Conservation (phyloP, 768 basidiomycete genomes). For the Chalciporus pseudorubinellus region DNA sequence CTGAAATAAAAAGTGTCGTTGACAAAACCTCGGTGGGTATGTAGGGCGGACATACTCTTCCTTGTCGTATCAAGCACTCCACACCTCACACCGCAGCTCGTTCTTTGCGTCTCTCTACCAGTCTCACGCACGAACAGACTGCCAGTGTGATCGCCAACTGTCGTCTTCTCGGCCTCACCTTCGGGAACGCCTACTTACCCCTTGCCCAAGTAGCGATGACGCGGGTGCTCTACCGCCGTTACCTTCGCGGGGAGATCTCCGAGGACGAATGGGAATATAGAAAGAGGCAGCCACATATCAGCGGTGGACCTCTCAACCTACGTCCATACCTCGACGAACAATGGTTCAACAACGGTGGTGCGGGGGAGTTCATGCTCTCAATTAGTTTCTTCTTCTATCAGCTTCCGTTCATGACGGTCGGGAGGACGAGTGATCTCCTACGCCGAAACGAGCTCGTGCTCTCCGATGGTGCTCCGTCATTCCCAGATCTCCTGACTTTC, state of each 20-base stretch:
- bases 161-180: conserved; percentile 42
- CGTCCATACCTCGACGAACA: conserved; percentile 46
- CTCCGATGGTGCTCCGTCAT: conserved; percentile 34
- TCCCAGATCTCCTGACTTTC: conserved; percentile 41
- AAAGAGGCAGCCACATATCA: conserved; percentile 47
- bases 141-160: conserved; percentile 37
- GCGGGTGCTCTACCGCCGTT: conserved; percentile 47
- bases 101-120: conserved; percentile 23
- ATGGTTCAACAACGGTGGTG: conserved; percentile 48
- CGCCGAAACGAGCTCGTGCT: neutral
- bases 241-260: conserved; percentile 46
- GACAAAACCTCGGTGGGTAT: neutral
- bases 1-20: neutral
- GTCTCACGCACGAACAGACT: conserved; percentile 33
- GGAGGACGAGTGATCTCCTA: neutral
- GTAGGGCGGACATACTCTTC: conserved; percentile 60
- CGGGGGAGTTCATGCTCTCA: conserved; percentile 40
- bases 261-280: conserved; percentile 53
- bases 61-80: conserved; percentile 37
- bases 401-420: conserved; percentile 49
- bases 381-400: conserved; percentile 43
- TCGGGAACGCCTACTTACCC: conserved; percentile 49
- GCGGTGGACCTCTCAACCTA: conserved; percentile 49
- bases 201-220: conserved; percentile 53
- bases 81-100: conserved; percentile 38